Evolutionary conservation across 1,284 basidiomycete genomes (phyloP).

Genomic region (Trametes pubescens): DNA sequence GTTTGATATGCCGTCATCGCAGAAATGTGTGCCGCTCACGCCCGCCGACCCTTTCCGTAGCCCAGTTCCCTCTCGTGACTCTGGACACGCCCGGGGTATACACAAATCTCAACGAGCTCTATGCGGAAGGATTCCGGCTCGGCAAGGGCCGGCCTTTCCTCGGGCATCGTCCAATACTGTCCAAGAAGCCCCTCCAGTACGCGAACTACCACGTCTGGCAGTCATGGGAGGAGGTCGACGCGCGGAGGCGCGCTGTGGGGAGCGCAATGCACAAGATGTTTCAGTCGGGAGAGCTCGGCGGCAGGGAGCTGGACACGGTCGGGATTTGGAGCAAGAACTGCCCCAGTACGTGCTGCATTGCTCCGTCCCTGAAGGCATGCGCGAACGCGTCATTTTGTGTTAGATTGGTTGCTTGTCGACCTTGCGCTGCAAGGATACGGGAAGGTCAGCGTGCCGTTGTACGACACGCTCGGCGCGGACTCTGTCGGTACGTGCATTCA

Average conservation of each 20-base stretch:
- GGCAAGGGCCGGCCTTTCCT: slow-evolving; percentile 61
- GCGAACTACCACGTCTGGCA: slow-evolving; percentile 79
- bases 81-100: slow-evolving; percentile 58
- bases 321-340: slow-evolving; percentile 83
- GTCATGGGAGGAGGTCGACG: slow-evolving; percentile 78
- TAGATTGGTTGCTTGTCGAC: slow-evolving; percentile 93
- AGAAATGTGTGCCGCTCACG: background rate
- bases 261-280: slow-evolving; percentile 78
- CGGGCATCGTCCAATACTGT: slow-evolving; percentile 74
- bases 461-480: slow-evolving; percentile 91
- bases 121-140: slow-evolving; percentile 60
- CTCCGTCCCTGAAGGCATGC: slow-evolving; percentile 3
- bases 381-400: slow-evolving; percentile 14
- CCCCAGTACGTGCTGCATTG: slow-evolving; percentile 60
- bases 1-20: background rate
- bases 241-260: slow-evolving; percentile 73
- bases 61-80: slow-evolving; percentile 62
- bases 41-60: slow-evolving; percentile 37
- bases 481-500: slow-evolving; percentile 65
- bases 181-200: slow-evolving; percentile 71
- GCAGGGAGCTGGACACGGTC: slow-evolving; percentile 71
- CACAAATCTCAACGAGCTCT: slow-evolving; percentile 69
- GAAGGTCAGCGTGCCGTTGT: slow-evolving; percentile 85
- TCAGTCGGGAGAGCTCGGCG: slow-evolving; percentile 64
- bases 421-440: slow-evolving; percentile 82